Evolutionary conservation across 352 stramenopile genomes (phyloP).

Genomic region (Globisporangium alternatum): DNA sequence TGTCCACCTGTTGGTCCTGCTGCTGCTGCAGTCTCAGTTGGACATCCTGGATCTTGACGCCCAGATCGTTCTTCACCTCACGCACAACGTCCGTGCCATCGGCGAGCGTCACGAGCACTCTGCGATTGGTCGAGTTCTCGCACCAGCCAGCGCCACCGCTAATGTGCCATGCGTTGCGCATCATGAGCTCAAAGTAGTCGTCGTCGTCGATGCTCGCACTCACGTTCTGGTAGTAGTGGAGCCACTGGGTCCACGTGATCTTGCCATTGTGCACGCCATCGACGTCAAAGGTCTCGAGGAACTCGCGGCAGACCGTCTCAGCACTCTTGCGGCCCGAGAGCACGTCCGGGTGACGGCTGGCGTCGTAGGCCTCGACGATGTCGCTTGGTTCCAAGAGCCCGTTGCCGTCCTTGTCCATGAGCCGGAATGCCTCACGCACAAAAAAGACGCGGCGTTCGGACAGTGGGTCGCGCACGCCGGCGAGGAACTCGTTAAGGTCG

Average conservation of each 20-base stretch:
- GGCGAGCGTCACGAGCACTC: conserved; percentile 59
- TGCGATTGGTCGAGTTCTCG: conserved; percentile 56
- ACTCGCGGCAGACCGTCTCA: conserved; percentile 74
- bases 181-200: conserved; percentile 91
- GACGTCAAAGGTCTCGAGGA: conserved; percentile 85
- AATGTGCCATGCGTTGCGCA: conserved; percentile 82
- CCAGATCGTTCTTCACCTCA: conserved; percentile 41
- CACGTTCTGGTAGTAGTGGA: conserved; percentile 89
- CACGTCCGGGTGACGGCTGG: conserved; percentile 83
- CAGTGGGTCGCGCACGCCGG: conserved; percentile 73
- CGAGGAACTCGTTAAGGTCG: conserved; percentile 85
- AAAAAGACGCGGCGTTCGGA: conserved; percentile 61
- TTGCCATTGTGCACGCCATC: conserved; percentile 68
- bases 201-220: conserved; percentile 87
- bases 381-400: conserved; percentile 73
- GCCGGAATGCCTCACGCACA: conserved; percentile 77
- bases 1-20: conserved; percentile 24
- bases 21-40: conserved; percentile 29
- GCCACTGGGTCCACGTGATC: conserved; percentile 64
- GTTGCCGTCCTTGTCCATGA: conserved; percentile 79
- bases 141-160: conserved; percentile 43
- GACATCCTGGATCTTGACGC: conserved; percentile 32
- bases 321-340: conserved; percentile 56
- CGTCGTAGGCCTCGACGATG: conserved; percentile 81
- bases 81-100: conserved; percentile 49